Evolutionary conservation across 805 yeast species (phyloP).

Genomic region (Yarrowia hollandica): DNA sequence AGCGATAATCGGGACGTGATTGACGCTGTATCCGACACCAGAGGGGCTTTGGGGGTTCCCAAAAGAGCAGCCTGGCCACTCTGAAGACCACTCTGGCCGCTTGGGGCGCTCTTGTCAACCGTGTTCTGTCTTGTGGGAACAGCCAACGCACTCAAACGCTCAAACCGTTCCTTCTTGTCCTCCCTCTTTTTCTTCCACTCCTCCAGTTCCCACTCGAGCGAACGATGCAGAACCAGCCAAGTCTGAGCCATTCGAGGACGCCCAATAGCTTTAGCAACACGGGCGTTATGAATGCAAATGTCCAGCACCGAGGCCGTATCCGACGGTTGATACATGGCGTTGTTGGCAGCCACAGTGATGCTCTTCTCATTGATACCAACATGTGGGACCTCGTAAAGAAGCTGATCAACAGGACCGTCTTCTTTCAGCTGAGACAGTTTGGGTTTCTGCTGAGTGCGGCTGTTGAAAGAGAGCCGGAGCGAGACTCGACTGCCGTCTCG

Average conservation of each 20-base stretch:
- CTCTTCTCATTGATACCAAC: conserved; percentile 14
- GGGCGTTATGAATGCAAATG: conserved; percentile 21
- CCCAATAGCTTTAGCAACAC: conserved; percentile 44
- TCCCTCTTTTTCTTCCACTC: conserved; percentile 9
- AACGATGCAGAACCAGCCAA: conserved; percentile 58
- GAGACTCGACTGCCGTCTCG: neutral
- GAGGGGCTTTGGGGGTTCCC: neutral
- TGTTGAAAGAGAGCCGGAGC: neutral
- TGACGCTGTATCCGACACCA: neutral
- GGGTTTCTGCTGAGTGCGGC: conserved; percentile 1
- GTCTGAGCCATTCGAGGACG: conserved; percentile 58
- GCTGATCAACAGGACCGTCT: conserved; percentile 9
- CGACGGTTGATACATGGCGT: neutral
- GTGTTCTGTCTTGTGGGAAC: neutral
- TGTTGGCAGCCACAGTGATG: conserved; percentile 8
- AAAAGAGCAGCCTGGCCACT: neutral
- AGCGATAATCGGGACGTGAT: conserved; percentile 2
- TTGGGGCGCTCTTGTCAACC: neutral
- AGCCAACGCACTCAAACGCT: neutral
- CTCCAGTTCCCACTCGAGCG: conserved; percentile 44
- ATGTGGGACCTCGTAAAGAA: conserved; percentile 18
- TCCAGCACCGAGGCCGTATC: neutral
- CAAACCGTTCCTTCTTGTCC: neutral
- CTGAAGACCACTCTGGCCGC: neutral
- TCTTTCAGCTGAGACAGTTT: neutral